A percentile compares a stretch with the other conserved stretches of the same genome.
Conservation (phyloP, 2,329 filamentous ascomycete species). For the Colletotrichum tropicale region DNA sequence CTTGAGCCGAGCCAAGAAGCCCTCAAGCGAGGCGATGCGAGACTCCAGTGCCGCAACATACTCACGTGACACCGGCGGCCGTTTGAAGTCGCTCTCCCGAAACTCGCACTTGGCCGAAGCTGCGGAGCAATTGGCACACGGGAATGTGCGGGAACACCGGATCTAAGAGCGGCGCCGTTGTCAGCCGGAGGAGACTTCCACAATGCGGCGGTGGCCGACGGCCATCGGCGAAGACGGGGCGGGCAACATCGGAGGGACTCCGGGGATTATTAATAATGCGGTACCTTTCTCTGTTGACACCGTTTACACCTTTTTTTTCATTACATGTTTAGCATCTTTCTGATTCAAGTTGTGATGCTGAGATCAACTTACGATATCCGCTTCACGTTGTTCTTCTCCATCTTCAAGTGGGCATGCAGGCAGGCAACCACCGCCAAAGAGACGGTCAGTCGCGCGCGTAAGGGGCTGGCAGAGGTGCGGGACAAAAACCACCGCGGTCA, state of each 20-base stretch:
- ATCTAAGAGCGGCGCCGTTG: slow-evolving; percentile 9
- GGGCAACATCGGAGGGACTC: background rate
- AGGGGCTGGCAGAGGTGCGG: background rate
- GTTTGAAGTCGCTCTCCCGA: slow-evolving; percentile 19
- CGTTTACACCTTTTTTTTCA: slow-evolving; percentile 1
- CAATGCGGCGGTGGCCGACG: background rate
- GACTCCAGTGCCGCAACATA: slow-evolving; percentile 31
- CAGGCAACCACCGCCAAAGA: background rate
- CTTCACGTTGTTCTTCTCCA: slow-evolving; percentile 4
- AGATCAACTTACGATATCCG: slow-evolving; percentile 6
- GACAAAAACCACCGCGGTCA: background rate
- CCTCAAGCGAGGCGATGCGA: slow-evolving; percentile 27
- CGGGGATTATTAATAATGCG: background rate
- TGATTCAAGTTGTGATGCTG: fast-evolving
- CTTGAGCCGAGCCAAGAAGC: slow-evolving; percentile 30
- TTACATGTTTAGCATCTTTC: background rate
- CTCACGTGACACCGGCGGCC: slow-evolving; percentile 23
- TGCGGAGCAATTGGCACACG: slow-evolving; percentile 19
- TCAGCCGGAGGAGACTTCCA: background rate
- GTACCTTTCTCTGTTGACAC: slow-evolving; percentile 16
- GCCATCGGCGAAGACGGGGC: background rate
- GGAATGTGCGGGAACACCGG: slow-evolving; percentile 21
- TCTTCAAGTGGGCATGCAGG: background rate
- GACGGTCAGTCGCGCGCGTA: background rate
- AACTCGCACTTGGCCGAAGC: slow-evolving; percentile 20